Evolutionary conservation across 352 stramenopile genomes (phyloP).

Genomic region (Pythium sukuiense): DNA sequence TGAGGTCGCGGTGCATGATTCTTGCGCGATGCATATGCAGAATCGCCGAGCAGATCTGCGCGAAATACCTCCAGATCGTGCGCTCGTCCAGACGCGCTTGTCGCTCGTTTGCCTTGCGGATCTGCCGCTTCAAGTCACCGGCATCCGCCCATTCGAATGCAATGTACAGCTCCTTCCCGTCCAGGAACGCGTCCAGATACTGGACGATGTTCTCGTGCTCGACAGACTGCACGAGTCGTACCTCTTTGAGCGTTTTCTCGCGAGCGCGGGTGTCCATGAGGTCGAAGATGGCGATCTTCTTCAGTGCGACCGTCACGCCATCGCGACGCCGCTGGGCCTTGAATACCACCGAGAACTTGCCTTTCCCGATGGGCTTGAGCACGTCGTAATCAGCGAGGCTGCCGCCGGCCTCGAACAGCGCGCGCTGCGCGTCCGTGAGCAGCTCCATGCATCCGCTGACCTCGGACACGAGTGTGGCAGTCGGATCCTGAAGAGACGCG

Average conservation of each 20-base stretch:
- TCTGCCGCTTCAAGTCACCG: slow-evolving; percentile 92
- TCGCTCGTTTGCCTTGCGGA: slow-evolving; percentile 89
- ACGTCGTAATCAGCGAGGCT: slow-evolving; percentile 77
- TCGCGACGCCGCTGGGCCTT: slow-evolving; percentile 76
- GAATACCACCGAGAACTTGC: slow-evolving; percentile 93
- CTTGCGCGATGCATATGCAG: slow-evolving; percentile 85
- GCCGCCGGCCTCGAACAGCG: slow-evolving; percentile 57
- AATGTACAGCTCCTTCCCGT: slow-evolving; percentile 91
- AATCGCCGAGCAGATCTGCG: slow-evolving; percentile 86
- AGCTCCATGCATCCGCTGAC: slow-evolving; percentile 56
- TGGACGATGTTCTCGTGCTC: slow-evolving; percentile 91
- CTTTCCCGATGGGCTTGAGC: slow-evolving; percentile 90
- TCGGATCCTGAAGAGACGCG: slow-evolving; percentile 18
- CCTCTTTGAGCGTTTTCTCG: slow-evolving; percentile 91
- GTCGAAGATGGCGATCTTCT: slow-evolving; percentile 93
- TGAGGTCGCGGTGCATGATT: slow-evolving; percentile 95
- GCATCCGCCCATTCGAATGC: slow-evolving; percentile 94
- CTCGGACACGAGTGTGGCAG: neutral
- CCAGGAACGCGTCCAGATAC: slow-evolving; percentile 91
- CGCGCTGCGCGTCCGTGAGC: slow-evolving; percentile 69
- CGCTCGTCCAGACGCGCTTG: slow-evolving; percentile 87
- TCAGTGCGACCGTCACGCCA: slow-evolving; percentile 84
- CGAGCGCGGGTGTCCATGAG: slow-evolving; percentile 88
- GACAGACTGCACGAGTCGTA: slow-evolving; percentile 89
- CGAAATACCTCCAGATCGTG: slow-evolving; percentile 94